These are phyloP conservation scores for Bacterosira constricta DNA, from an alignment of 108 stramenopile genomes.

Conservation along the genomic window DNA sequence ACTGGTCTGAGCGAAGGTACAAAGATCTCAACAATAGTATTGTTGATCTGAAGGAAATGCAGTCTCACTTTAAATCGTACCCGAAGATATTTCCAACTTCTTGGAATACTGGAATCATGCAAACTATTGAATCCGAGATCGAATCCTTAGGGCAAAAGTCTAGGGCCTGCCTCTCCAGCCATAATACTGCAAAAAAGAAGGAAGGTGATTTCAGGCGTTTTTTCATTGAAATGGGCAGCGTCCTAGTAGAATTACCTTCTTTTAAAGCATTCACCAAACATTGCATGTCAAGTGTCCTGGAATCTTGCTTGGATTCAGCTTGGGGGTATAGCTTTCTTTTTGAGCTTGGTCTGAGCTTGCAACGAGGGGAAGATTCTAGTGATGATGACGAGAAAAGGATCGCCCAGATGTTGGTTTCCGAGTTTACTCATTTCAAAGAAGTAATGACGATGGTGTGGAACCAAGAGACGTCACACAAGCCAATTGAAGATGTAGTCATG, in stretches of 20 bases:
- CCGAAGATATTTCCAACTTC: slow-evolving; percentile 50
- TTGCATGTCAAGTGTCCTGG: slow-evolving; percentile 56
- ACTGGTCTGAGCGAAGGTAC: slow-evolving; percentile 58
- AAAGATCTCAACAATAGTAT: slow-evolving; percentile 57
- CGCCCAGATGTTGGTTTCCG: slow-evolving; percentile 55
- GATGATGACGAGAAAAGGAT: slow-evolving; percentile 53
- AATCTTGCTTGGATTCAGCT: slow-evolving; percentile 44
- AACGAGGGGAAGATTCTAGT: slow-evolving; percentile 45
- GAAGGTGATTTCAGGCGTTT: slow-evolving; percentile 51
- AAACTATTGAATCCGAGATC: slow-evolving; percentile 54
- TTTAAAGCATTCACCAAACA: slow-evolving; percentile 53
- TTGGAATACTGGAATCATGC: slow-evolving; percentile 56
- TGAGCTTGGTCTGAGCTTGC: slow-evolving; percentile 61
- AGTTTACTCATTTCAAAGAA: slow-evolving; percentile 68
- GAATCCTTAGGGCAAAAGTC: slow-evolving; percentile 46
- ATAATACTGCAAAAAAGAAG: slow-evolving; percentile 45
- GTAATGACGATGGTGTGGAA: slow-evolving; percentile 72
- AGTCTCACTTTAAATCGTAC: slow-evolving; percentile 50
- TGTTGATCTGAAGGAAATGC: slow-evolving; percentile 55
- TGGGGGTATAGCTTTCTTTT: slow-evolving; percentile 69
- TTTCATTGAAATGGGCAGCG: slow-evolving; percentile 59
- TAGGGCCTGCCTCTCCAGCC: slow-evolving; percentile 21
- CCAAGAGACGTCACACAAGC: slow-evolving; percentile 63
- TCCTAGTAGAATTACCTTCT: slow-evolving; percentile 56
- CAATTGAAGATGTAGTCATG: slow-evolving; percentile 54